Evolutionary conservation across 2,329 filamentous ascomycete genomes (phyloP), one percentile per base, ranked within the genome.

Genomic region (Fusarium fujikuroi): DNA sequence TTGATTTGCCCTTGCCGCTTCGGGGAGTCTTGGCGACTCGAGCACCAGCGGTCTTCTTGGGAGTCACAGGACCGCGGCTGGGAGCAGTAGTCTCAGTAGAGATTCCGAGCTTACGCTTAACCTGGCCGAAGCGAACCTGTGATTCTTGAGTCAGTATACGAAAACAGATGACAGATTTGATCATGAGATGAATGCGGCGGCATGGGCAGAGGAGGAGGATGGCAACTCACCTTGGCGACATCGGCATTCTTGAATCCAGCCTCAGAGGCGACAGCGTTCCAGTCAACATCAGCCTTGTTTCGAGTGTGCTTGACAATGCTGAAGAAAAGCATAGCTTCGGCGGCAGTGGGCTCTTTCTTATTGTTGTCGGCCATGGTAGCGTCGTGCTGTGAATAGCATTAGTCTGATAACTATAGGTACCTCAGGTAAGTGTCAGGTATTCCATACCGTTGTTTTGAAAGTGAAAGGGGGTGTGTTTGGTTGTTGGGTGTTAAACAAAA

Each of bases 111-210:
- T 87, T 86, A 50, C 81, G 80, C 77, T 85, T 87, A 67, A 88
- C 83, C 66, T 88, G 86, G 7, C 84, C 82, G 63, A 85, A 89
- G 50, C 87, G 85, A 43, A 84, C 82, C 81, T 85, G 63, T 2
- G 9, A 14, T 7, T 28, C 43, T 9, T 32, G 3, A 28, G 53
- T 75, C 19, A 76, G 58, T 30, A 60, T 14, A 32, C 6, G 19
- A 25, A 36, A 23, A 28, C 12, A 9, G 37, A 36, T 10, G 47
- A 66, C 40, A 36, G 25, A 30, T 12, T 39, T 23, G 6, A 23
- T 28, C 25, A 21, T 40, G 30, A 56, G 6, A 47, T 32, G 32
- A 39, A 57, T 23, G 42, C 16, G 9, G 40, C 8, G 21, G 18
- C 39, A 50, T 28, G 9, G 19, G 54, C 32, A 16, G 16, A 54